Evolutionary conservation across 768 basidiomycete genomes (phyloP).

Genomic region (Brasilioporus rufonigricans): DNA sequence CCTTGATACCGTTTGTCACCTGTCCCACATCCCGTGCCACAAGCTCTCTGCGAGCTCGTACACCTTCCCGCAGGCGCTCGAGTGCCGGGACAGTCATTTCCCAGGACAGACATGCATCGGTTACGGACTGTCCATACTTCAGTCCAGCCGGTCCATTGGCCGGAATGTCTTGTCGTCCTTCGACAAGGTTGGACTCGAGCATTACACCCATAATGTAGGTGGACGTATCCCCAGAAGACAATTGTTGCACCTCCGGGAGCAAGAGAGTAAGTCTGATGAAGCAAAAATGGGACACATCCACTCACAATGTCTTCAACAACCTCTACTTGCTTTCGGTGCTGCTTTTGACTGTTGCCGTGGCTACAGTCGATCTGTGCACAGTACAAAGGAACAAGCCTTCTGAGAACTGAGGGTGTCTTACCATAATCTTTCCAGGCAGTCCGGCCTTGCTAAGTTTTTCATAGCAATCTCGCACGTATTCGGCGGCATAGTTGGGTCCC

Average conservation of each 20-base stretch:
- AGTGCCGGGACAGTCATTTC: conserved; percentile 78
- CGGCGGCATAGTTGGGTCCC: conserved; percentile 85
- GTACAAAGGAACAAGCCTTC: neutral
- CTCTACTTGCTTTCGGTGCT: conserved; percentile 82
- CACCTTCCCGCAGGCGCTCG: conserved; percentile 84
- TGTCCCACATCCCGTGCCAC: conserved; percentile 34
- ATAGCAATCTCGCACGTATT: conserved; percentile 74
- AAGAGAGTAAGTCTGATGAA: conserved; percentile 13
- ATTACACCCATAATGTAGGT: conserved; percentile 86
- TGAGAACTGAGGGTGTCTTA: conserved; percentile 31
- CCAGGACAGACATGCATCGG: conserved; percentile 91
- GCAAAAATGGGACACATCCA: neutral
- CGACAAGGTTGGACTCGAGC: conserved; percentile 90
- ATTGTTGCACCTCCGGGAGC: conserved; percentile 58
- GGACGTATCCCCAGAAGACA: conserved; percentile 70
- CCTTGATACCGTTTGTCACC: conserved; percentile 1
- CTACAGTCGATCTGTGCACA: conserved; percentile 84
- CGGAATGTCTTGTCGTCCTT: conserved; percentile 85
- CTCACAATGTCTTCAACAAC: conserved; percentile 89
- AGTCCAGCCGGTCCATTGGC: conserved; percentile 66
- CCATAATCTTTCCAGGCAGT: conserved; percentile 83
- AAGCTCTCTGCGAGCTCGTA: conserved; percentile 66
- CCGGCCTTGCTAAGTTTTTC: conserved; percentile 78
- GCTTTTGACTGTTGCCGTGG: conserved; percentile 93
- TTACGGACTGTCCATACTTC: conserved; percentile 83